phyloP scores from a whole-genome alignment of 2,329 filamentous ascomycete genomes.

The Emergomyces africanus region DNA sequence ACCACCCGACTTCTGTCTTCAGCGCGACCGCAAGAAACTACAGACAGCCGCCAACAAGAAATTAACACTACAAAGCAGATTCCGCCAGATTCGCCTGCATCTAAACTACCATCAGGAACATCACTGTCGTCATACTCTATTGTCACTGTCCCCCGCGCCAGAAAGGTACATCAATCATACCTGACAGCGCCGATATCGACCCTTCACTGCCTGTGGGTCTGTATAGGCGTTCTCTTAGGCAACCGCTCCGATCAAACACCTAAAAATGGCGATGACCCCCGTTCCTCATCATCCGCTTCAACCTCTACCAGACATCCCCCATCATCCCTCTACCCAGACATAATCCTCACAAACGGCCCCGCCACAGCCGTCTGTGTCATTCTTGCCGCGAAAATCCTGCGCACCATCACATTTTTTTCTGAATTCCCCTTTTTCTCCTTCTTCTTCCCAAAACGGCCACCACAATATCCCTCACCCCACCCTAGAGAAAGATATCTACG shows the following conservation, averaged over 20 bases:
- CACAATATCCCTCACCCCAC: neutral
- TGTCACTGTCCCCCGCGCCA: constrained; percentile 59
- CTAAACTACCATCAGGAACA: constrained; percentile 8
- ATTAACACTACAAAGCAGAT: neutral
- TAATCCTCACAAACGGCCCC: constrained; percentile 79
- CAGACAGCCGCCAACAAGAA: neutral
- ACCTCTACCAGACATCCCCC: neutral
- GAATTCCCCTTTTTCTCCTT: constrained; percentile 7
- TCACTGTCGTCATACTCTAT: constrained; percentile 43
- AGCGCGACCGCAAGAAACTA: neutral
- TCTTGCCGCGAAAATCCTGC: constrained; percentile 42
- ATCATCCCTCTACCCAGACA: constrained; percentile 46
- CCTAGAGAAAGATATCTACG: constrained; percentile 39
- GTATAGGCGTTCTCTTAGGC: constrained; percentile 43
- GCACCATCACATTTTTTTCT: constrained; percentile 33
- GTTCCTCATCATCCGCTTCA: constrained; percentile 15
- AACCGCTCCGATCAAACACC: constrained; percentile 21
- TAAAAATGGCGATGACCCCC: neutral
- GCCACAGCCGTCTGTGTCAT: constrained; percentile 72
- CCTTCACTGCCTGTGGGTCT: constrained; percentile 50
- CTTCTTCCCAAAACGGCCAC: constrained; percentile 4
- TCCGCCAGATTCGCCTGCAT: constrained; percentile 24
- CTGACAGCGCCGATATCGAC: constrained; percentile 59
- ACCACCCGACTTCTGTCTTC: neutral
- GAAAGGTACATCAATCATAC: constrained; percentile 69